phyloP scores from a whole-genome alignment of 2,329 filamentous ascomycete genomes.

The Monosporascus sp. region DNA sequence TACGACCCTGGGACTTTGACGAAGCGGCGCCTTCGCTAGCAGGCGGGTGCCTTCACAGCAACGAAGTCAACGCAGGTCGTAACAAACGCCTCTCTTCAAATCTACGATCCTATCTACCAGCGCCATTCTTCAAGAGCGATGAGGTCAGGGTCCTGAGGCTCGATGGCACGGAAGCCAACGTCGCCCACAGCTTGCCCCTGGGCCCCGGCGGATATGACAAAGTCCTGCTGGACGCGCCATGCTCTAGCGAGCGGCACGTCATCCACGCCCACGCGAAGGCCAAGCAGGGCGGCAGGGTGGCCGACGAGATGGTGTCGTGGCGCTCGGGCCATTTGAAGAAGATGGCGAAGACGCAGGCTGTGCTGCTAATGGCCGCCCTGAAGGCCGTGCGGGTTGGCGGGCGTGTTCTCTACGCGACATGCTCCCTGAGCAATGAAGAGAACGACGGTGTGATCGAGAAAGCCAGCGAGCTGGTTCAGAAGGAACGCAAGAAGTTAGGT shows the following conservation, averaged over 20 bases:
- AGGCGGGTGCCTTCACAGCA: slow-evolving; percentile 30
- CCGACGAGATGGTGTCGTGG: slow-evolving; percentile 33
- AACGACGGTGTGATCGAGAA: slow-evolving; percentile 36
- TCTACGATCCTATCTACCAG: slow-evolving; percentile 20
- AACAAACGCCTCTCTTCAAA: slow-evolving; percentile 26
- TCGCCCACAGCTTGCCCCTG: slow-evolving; percentile 20
- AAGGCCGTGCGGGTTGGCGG: slow-evolving; percentile 29
- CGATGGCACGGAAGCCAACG: slow-evolving; percentile 20
- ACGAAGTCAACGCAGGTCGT: slow-evolving; percentile 27
- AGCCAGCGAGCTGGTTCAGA: slow-evolving; percentile 25
- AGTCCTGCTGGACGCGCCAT: slow-evolving; percentile 35
- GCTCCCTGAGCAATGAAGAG: slow-evolving; percentile 33
- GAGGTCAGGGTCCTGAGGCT: slow-evolving; percentile 19
- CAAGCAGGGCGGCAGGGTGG: slow-evolving; percentile 20
- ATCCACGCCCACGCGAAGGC: slow-evolving; percentile 30
- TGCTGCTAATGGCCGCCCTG: slow-evolving; percentile 31
- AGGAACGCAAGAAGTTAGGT: slow-evolving; percentile 30
- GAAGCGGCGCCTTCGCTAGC: slow-evolving; percentile 13
- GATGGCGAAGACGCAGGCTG: slow-evolving; percentile 27
- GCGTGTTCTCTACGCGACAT: slow-evolving; percentile 34
- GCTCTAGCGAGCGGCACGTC: slow-evolving; percentile 35
- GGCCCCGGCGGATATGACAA: slow-evolving; percentile 32
- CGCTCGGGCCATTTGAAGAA: slow-evolving; percentile 29
- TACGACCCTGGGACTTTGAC: slow-evolving; percentile 16
- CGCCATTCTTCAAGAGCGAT: slow-evolving; percentile 12